Base-by-base conservation (phyloP, 179 eudicot species). In the Drosera spatulata region DNA sequence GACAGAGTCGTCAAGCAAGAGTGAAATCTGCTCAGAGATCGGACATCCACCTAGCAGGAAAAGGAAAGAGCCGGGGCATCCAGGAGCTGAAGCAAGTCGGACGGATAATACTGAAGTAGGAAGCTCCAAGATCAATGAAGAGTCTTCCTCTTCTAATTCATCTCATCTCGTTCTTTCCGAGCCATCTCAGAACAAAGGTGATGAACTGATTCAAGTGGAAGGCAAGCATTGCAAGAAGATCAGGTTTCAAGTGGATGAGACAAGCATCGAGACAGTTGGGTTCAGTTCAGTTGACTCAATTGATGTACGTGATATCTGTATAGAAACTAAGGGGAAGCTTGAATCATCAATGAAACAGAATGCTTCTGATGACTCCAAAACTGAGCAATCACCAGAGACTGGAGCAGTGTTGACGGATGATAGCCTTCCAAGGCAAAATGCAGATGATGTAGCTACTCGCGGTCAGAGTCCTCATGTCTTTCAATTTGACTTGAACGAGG, bases 401-500 rank as follows among this genome's bases (percentile, higher is more conserved):
- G 13, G 42, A 60, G 44, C 55, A 10, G 51, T 14, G 41, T 45
- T 37, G 54, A 6, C 9, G 39, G 65, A 66, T 42, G 53, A 12
- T 51, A 48, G 15, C 45, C 39, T 53, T 68, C 67, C 14, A 10
- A 64, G 54, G 49, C 56, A 47, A 9, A 68, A 65, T 55, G 14
- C 70, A 12, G 73, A 71, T 38, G 22, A 40, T 51, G n/a, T 8
- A 2, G 60, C 57, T 10, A 51, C 63, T 9, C 37, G 47, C 43
- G 45, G 41, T 10, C 12, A 50, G 53, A 66, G 48, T 64, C 58
- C 59, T 12, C 48, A 13, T 59, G 46, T 47, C 13, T 60, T 57
- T 60, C 61, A 39, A 56, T 78, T 83, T 67, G 85, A 83, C 72
- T 72, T 83, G 59, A 80, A 83, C 63, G 81, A 75, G 46, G 77